phyloP scores from a whole-genome alignment of 2,329 filamentous ascomycete species.

The Trichoderma lentiforme region DNA sequence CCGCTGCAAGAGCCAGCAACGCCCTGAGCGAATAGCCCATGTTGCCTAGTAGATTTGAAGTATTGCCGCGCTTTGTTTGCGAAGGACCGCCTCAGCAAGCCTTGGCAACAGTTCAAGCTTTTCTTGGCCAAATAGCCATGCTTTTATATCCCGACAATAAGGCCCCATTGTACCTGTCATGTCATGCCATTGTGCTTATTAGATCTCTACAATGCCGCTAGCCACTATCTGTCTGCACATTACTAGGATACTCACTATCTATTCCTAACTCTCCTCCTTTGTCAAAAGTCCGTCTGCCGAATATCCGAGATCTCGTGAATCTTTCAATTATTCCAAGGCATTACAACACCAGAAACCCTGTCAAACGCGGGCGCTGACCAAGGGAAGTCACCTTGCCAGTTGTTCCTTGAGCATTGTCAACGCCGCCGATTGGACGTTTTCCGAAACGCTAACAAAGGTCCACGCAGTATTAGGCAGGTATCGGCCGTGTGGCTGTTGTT shows the following conservation, averaged over 20 bases:
- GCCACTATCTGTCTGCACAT: background rate
- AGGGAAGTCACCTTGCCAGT: background rate
- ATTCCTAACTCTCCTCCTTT: background rate
- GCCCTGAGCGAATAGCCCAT: background rate
- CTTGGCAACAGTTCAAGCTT: background rate
- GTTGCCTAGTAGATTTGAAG: background rate
- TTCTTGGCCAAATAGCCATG: background rate
- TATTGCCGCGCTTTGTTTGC: background rate
- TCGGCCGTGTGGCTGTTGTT: background rate
- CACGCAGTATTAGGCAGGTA: slow-evolving; percentile 9
- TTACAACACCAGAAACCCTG: background rate
- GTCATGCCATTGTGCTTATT: background rate
- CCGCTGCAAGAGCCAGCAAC: slow-evolving; percentile 10
- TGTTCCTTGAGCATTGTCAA: background rate
- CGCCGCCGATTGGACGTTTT: background rate
- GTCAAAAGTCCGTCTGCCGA: background rate
- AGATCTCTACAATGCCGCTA: background rate
- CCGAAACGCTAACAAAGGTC: slow-evolving; percentile 10
- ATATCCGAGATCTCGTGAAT: background rate
- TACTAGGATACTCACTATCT: background rate
- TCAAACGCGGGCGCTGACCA: background rate
- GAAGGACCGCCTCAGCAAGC: background rate
- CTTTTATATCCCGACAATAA: background rate
- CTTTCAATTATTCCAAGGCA: background rate
- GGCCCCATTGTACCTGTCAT: background rate